Percentiles rank a stretch among this genome's conserved stretches.
phyloP scores from a whole-genome alignment of 2,329 filamentous ascomycete genomes.

The Cercospora canescens region DNA sequence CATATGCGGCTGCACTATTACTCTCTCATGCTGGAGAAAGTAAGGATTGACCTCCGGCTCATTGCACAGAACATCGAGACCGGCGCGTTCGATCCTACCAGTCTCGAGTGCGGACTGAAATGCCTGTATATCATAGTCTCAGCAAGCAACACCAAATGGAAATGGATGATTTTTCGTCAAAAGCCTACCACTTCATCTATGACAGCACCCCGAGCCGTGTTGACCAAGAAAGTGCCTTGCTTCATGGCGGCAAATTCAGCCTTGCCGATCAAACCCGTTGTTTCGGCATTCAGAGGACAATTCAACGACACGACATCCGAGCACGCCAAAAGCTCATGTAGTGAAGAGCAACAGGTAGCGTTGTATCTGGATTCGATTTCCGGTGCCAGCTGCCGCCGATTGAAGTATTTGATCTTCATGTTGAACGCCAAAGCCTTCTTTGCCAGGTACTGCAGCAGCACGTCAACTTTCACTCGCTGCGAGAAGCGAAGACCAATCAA shows the following conservation, averaged over 20 bases:
- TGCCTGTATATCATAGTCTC: slow-evolving; percentile 30
- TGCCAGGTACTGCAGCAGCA: slow-evolving; percentile 48
- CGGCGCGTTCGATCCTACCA: slow-evolving; percentile 50
- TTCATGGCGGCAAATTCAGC: slow-evolving; percentile 51
- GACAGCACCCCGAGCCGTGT: slow-evolving; percentile 54
- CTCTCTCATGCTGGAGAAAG: slow-evolving; percentile 48
- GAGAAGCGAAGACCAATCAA: not conserved
- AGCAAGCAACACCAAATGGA: not conserved
- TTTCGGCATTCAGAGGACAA: slow-evolving; percentile 48
- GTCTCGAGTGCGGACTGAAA: slow-evolving; percentile 49
- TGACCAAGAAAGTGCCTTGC: slow-evolving; percentile 49
- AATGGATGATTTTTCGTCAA: not conserved
- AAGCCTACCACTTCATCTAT: slow-evolving; percentile 44
- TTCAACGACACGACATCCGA: slow-evolving; percentile 51
- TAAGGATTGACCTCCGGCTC: slow-evolving; percentile 52
- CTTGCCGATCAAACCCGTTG: slow-evolving; percentile 42
- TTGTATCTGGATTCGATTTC: slow-evolving; percentile 49
- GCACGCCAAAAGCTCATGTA: slow-evolving; percentile 45
- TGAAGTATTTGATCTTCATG: slow-evolving; percentile 66
- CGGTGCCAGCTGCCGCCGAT: slow-evolving; percentile 52
- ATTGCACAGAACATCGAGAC: slow-evolving; percentile 50
- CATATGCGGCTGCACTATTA: slow-evolving; percentile 66
- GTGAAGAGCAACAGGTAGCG: slow-evolving; percentile 52
- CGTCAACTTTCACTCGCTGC: not conserved
- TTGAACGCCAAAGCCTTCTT: slow-evolving; percentile 61